Evolutionary conservation across 129 eudicot genomes (phyloP).

Genomic region (Sambucus nigra): DNA sequence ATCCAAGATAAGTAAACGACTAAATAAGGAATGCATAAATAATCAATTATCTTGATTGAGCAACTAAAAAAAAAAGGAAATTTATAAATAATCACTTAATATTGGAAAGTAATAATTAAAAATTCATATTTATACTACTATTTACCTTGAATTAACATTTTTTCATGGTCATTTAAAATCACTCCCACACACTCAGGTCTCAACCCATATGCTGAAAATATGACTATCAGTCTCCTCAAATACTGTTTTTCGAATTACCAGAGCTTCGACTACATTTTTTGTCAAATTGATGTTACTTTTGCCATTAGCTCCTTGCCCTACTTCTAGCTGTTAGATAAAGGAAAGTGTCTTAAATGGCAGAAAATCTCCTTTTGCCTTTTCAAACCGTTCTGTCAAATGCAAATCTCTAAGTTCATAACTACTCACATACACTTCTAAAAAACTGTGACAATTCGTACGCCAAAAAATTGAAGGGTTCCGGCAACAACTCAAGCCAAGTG

Average conservation of each 20-base stretch:
- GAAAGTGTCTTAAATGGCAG: constrained; percentile 15
- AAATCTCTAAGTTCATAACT: constrained; percentile 15
- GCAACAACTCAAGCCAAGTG: constrained; percentile 31
- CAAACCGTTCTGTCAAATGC: constrained; percentile 15
- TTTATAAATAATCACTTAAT: too few relatives aligned
- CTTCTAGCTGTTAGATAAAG: constrained; percentile 12
- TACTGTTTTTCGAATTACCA: constrained; percentile 17
- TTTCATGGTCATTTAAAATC: not conserved
- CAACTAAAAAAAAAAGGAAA: too few relatives aligned
- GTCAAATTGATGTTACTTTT: constrained; percentile 3
- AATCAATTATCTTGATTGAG: too few relatives aligned
- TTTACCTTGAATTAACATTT: not conserved
- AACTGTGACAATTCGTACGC: constrained; percentile 11
- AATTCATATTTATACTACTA: too few relatives aligned
- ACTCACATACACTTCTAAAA: constrained; percentile 18
- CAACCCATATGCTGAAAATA: constrained; percentile 20
- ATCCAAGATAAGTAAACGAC: too few relatives aligned
- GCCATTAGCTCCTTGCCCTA: not conserved
- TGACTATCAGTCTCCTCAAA: constrained; percentile 23
- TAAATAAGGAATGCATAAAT: too few relatives aligned
- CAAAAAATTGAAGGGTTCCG: constrained; percentile 11
- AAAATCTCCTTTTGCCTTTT: constrained; percentile 19
- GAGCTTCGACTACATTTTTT: constrained; percentile 12
- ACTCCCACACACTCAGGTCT: not conserved
- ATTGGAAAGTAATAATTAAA: too few relatives aligned